Percentiles rank a stretch among this genome's conserved stretches.
phyloP scores from a whole-genome alignment of 106 monocot genomes.

The Apostasia ramifera region DNA sequence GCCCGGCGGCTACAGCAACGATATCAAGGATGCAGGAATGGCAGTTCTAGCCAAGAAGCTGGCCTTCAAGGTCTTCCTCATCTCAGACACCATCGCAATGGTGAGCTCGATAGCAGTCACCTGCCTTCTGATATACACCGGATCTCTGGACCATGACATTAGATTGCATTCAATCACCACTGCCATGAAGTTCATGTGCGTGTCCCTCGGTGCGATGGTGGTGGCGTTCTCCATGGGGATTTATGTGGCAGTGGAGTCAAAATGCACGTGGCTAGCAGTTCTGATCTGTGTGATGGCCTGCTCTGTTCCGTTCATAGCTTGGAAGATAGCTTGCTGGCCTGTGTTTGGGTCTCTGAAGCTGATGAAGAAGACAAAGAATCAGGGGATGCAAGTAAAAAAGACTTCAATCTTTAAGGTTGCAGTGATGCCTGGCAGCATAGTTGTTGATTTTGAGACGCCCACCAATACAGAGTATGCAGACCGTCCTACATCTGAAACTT shows the following conservation, averaged over 20 bases:
- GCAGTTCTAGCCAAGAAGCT: conserved; percentile 22
- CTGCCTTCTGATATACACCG: conserved; percentile 16
- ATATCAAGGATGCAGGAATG: conserved; percentile 4
- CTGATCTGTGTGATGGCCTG: conserved; percentile 10
- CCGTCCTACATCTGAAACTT: no score
- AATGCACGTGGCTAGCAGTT: conserved; percentile 14
- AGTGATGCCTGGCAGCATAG: not conserved
- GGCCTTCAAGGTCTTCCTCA: conserved; percentile 36
- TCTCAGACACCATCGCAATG: conserved; percentile 36
- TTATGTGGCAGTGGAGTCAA: conserved; percentile 9
- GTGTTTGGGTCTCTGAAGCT: conserved; percentile 1
- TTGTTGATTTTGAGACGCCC: conserved; percentile 6
- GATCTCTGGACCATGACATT: conserved; percentile 20
- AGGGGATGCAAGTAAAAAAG: not conserved
- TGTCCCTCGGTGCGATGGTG: conserved; percentile 20
- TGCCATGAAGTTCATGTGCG: conserved; percentile 18
- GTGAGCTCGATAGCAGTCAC: conserved; percentile 19
- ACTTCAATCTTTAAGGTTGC: not conserved
- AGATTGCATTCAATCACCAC: conserved; percentile 9
- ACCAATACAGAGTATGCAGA: not conserved
- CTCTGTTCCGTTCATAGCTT: conserved; percentile 10
- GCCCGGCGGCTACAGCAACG: conserved; percentile 35
- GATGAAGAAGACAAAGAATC: not conserved
- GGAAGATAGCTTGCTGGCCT: conserved; percentile 1
- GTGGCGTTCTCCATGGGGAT: conserved; percentile 25